Conservation (phyloP, 1,139 yeast genomes). For the Yamadazyma friedrichii region DNA sequence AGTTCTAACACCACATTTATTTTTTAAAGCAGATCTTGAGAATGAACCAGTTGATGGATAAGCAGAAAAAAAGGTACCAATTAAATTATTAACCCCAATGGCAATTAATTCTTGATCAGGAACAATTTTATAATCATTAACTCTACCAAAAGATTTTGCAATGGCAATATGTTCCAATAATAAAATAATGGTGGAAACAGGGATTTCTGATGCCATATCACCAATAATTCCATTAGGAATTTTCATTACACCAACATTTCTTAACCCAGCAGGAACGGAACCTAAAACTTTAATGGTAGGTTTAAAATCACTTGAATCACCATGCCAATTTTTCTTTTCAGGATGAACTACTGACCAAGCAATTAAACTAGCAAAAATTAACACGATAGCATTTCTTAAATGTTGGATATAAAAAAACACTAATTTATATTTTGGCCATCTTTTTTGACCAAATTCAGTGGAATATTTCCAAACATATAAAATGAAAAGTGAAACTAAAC, state of each 20-base stretch:
- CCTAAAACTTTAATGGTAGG: constrained; percentile 67
- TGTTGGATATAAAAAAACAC: constrained; percentile 70
- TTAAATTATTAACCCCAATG: constrained; percentile 85
- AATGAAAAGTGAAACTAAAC: constrained; percentile 67
- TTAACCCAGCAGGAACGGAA: constrained; percentile 77
- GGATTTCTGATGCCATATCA: constrained; percentile 73
- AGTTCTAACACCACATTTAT: constrained; percentile 94
- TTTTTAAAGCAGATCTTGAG: constrained; percentile 89
- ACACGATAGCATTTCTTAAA: constrained; percentile 77
- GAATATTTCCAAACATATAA: constrained; percentile 66
- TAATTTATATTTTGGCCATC: constrained; percentile 59
- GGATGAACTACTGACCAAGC: constrained; percentile 77
- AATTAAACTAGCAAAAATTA: constrained; percentile 70
- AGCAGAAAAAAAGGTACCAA: constrained; percentile 90
- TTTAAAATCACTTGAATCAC: constrained; percentile 29
- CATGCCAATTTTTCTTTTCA: constrained; percentile 49
- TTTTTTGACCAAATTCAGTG: constrained; percentile 56
- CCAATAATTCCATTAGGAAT: constrained; percentile 61
- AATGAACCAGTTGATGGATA: constrained; percentile 97
- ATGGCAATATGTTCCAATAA: constrained; percentile 92
- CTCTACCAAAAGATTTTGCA: constrained; percentile 88
- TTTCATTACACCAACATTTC: constrained; percentile 70
- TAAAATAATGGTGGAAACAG: constrained; percentile 79
- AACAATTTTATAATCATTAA: constrained; percentile 84
- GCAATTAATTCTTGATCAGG: constrained; percentile 96